phyloP scores from a whole-genome alignment of 73 alveolate species.

The Paramecium tetraurelia region DNA sequence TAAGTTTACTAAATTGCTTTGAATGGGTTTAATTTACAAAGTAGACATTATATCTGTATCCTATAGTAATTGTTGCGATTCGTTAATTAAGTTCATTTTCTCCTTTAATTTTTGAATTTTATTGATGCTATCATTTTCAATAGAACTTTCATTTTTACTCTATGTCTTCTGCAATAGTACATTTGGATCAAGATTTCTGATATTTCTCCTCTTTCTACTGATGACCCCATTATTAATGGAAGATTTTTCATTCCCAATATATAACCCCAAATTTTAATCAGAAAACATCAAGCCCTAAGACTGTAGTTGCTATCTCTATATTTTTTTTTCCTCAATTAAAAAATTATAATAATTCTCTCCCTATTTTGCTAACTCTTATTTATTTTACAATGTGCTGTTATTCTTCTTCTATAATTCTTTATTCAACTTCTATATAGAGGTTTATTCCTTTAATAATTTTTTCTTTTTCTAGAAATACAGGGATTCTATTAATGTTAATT shows the following conservation, averaged over 20 bases:
- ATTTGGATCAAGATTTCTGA: not conserved
- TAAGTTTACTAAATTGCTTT: not conserved
- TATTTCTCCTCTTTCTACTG: not conserved
- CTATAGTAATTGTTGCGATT: not conserved
- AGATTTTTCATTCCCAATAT: not conserved
- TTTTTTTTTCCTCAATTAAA: not conserved
- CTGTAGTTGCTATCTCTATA: not conserved
- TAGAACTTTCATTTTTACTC: not conserved
- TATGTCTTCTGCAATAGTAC: not conserved
- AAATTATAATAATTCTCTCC: slow-evolving; percentile 15
- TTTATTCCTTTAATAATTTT: not conserved
- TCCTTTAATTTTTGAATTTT: not conserved
- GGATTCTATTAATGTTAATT: not conserved
- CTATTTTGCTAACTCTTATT: not conserved
- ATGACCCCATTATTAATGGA: not conserved
- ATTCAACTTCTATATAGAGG: not conserved
- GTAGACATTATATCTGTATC: not conserved
- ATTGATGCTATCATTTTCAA: not conserved
- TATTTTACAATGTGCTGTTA: not conserved
- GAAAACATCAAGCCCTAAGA: not conserved
- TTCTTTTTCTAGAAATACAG: not conserved
- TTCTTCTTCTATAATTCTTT: not conserved
- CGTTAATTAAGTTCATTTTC: not conserved
- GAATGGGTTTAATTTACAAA: not conserved
- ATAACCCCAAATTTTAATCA: not conserved